Conservation (phyloP, 345 rosid genomes). For the Arabis hirsuta region DNA sequence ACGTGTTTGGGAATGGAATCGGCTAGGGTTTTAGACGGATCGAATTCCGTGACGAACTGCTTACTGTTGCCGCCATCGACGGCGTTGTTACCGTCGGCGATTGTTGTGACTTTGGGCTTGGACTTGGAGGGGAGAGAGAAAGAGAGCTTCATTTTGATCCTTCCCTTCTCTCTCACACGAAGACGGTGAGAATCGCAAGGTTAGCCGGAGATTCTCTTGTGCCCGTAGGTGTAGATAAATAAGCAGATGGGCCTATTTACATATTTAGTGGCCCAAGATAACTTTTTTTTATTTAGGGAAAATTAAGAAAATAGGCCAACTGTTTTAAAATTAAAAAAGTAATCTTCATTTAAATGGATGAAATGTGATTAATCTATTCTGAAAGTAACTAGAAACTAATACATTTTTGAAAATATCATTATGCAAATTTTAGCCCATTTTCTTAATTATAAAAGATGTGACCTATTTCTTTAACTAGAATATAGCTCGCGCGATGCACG, state of each 20-base stretch:
- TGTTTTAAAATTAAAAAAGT: no score
- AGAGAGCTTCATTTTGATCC: constrained; percentile 57
- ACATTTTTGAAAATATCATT: no score
- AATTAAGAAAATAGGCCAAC: no score
- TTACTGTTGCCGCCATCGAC: constrained; percentile 34
- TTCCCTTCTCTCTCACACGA: constrained; percentile 19
- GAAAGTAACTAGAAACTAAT: no score
- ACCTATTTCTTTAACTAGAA: no score
- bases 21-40: constrained; percentile 53
- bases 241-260: not conserved
- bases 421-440: no score
- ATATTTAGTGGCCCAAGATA: not conserved
- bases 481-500: no score
- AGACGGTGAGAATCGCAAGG: constrained; percentile 16
- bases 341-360: no score
- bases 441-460: no score
- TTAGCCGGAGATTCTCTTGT: not conserved
- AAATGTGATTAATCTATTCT: no score
- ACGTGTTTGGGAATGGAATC: constrained; percentile 41
- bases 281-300: no score
- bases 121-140: constrained; percentile 60
- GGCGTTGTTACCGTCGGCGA: constrained; percentile 29
- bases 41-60: constrained; percentile 64
- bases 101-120: constrained; percentile 41
- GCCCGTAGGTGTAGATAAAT: not conserved